phyloP scores from a whole-genome alignment of 1,284 basidiomycete genomes.

The Austroboletus novae-zelandiae region DNA sequence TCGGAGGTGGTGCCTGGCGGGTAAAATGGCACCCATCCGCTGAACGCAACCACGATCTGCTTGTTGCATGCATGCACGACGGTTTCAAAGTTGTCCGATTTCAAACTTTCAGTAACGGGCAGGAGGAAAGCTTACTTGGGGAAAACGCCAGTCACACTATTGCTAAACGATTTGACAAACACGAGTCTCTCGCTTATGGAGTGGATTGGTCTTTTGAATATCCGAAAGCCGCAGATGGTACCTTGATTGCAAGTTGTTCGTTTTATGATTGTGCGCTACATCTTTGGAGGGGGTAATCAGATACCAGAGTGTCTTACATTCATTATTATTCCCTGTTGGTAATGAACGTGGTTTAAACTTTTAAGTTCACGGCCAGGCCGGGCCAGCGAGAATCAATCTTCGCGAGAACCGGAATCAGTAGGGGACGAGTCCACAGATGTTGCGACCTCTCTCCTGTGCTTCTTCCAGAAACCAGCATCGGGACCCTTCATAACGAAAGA shows the following conservation, averaged over 20 bases:
- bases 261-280: slow-evolving; percentile 93
- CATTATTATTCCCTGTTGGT: neutral
- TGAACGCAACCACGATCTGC: slow-evolving; percentile 60
- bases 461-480: slow-evolving; percentile 50
- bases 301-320: neutral
- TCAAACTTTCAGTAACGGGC: slow-evolving; percentile 1
- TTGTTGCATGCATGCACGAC: slow-evolving; percentile 96
- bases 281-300: slow-evolving; percentile 68
- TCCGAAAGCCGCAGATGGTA: slow-evolving; percentile 30
- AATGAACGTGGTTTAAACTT: neutral
- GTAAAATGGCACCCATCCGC: slow-evolving; percentile 90
- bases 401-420: neutral
- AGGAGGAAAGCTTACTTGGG: slow-evolving; percentile 2
- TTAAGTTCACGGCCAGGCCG: too few species aligned
- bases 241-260: slow-evolving; percentile 84
- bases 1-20: slow-evolving; percentile 94
- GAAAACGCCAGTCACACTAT: slow-evolving; percentile 37
- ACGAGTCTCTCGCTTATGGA: slow-evolving; percentile 90
- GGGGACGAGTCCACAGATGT: slow-evolving; percentile 13
- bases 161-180: slow-evolving; percentile 68
- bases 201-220: slow-evolving; percentile 82
- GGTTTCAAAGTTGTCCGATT: slow-evolving; percentile 81
- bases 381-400: slow-evolving; percentile 2
- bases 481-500: slow-evolving; percentile 63
- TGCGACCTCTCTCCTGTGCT: slow-evolving; percentile 29